Base-by-base conservation (phyloP, 805 yeast genomes). In the Brettanomyces sp. region DNA sequence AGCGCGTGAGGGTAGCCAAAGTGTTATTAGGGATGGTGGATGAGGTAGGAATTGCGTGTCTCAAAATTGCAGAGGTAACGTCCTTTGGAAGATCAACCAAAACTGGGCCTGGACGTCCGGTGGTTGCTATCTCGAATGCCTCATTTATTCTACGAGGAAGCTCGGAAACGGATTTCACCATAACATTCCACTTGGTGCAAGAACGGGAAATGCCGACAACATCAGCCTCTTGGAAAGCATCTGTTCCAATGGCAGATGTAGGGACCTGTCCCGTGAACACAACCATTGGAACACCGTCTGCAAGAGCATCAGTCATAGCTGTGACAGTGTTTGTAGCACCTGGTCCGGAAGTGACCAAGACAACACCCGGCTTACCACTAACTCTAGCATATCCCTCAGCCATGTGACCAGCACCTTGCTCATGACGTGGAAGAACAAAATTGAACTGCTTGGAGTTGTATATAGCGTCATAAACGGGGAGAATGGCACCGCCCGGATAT, bases 361-460 rank as follows among this genome's bases (percentile, higher is more conserved):
- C 98, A 53, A 93, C 95, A 70, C 99, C 99, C 12, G 97, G 95
- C 67, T 87, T 93, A 49, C 98, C 99, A 41, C 74, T 67, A 37
- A 95, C 99, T 55, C 95, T 77, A 47, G 99, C 97, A 56, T 93
- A 93, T 49, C 99, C 99, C 70, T 93, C 97, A 47, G 99, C 99
- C 98, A 93, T 93, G 68, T 93, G 99, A 45, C 99, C 99, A 14
- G 98, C 99, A 64, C 99, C 99, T 69, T 93, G 99, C 68, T 93
- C 99, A 66, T 93, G 98, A 59, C 95, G 79, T 42, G 99, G 99
- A 52, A 93, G 72, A 47, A 93, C 86, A 62, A 93, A 93, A 56
- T 82, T 79, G 74, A 93, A 91, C 59, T 85, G 79, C 47, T 82
- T 80, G 21, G 96, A 85, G 70, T 91, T 85, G 73, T 84, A 86